These are phyloP conservation scores for Nicotiana noctiflora DNA, from an alignment of 257 asterid species.

Conservation along the genomic window DNA sequence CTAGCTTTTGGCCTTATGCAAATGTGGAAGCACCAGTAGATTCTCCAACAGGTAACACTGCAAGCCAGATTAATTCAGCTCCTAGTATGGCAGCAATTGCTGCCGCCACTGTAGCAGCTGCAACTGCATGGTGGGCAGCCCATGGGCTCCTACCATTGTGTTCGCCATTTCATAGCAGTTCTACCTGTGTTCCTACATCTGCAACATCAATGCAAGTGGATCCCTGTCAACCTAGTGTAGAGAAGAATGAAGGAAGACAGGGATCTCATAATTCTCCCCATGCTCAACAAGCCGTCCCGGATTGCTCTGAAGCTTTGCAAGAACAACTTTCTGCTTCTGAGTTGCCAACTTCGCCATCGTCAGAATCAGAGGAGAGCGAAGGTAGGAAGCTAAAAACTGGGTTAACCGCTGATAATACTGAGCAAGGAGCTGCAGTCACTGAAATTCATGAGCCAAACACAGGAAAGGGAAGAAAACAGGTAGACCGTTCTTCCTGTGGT, in stretches of 20 bases:
- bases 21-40: slow-evolving; percentile 40
- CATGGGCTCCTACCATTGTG: slow-evolving; percentile 86
- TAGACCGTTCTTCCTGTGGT: slow-evolving; percentile 97
- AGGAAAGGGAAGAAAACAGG: slow-evolving; percentile 52
- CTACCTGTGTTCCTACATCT: slow-evolving; percentile 47
- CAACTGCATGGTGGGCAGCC: slow-evolving; percentile 98
- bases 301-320: slow-evolving; percentile 48
- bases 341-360: slow-evolving; percentile 37
- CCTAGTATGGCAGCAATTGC: slow-evolving; percentile 79
- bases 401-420: slow-evolving; percentile 29
- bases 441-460: slow-evolving; percentile 43
- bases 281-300: slow-evolving; percentile 39
- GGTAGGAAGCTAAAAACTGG: slow-evolving; percentile 37
- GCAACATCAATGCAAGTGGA: slow-evolving; percentile 38
- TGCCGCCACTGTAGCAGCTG: slow-evolving; percentile 95
- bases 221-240: slow-evolving; percentile 32
- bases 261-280: slow-evolving; percentile 34
- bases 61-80: slow-evolving; percentile 37
- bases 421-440: slow-evolving; percentile 26
- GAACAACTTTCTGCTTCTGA: slow-evolving; percentile 44
- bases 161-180: slow-evolving; percentile 64
- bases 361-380: slow-evolving; percentile 61
- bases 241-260: slow-evolving; percentile 35
- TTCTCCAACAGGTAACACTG: slow-evolving; percentile 21
- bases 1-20: slow-evolving; percentile 65